These are phyloP conservation scores for Stephanodiscus triporus DNA, from an alignment of 108 stramenopile species.

Conservation along the genomic window DNA sequence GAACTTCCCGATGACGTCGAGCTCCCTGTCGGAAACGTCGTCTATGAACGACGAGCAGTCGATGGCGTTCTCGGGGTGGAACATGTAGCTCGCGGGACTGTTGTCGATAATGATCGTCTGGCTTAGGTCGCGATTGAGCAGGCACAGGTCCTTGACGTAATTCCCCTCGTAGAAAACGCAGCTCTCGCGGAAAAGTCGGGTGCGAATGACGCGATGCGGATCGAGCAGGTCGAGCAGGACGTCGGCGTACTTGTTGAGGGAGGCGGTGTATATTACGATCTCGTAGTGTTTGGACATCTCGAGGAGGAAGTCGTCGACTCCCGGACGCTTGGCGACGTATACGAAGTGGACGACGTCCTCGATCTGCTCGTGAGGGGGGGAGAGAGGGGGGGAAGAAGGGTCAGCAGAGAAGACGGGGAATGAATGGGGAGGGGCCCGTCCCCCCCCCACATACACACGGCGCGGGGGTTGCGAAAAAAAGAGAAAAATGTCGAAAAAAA, in stretches of 20 bases:
- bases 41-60: constrained; percentile 97
- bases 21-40: constrained; percentile 90
- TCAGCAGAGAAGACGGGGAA: background rate
- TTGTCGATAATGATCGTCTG: constrained; percentile 97
- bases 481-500: too few relatives aligned
- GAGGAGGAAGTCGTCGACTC: constrained; percentile 94
- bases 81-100: constrained; percentile 94
- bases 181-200: constrained; percentile 95
- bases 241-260: constrained; percentile 97
- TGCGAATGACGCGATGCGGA: constrained; percentile 77
- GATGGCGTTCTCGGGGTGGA: constrained; percentile 99
- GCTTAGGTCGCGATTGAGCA: constrained; percentile 85
- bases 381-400: background rate
- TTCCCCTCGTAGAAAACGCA: constrained; percentile 98
- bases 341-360: constrained; percentile 97
- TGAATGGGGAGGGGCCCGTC: background rate
- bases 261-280: constrained; percentile 98
- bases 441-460: too few relatives aligned
- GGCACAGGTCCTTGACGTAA: constrained; percentile 95
- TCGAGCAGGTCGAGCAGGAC: constrained; percentile 96
- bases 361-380: constrained; percentile 55
- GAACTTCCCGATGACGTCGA: constrained; percentile 93
- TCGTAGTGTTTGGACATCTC: constrained; percentile 96
- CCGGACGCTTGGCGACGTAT: constrained; percentile 97
- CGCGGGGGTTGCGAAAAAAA: too few relatives aligned